Evolutionary conservation across 768 basidiomycete species (phyloP), one percentile per base, ranked within the genome.

Genomic region (Hygrophorus pudorinus): DNA sequence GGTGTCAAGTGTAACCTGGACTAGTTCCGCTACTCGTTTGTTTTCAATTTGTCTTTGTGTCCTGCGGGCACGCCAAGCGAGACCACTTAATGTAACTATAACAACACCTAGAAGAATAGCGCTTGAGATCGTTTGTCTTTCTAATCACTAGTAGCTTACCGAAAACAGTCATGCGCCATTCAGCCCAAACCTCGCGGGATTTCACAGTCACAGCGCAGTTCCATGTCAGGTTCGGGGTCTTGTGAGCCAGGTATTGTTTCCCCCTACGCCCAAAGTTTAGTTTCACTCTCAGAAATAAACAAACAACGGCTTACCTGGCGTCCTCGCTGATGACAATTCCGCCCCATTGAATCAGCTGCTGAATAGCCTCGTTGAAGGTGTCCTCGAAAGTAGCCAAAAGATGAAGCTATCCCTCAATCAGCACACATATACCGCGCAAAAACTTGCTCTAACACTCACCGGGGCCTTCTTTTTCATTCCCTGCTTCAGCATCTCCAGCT

Each of bases 331-430:
- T 68, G 47, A 84, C 66, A 18, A 89, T 71, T 13, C 81, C 79
- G 45, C 81, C 84, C 77, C 80, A 86, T 56, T 78, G 70, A 37
- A 76, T 66, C 42, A 91, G 64, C 53, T 90, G 79, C 50, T 81
- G 77, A 48, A 92, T 78, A 16, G 88, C 88, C 58, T 83, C 79
- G 52, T 79, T 70, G 56, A 86, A 90, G 33, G 80, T 76, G 44
- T 85, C 83, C 55, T 82, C 78, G 54, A 85, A 85, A 16, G 61
- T 59, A 7, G 65, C 64, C 48, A 75, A 61, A 55, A 81, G 64
- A 47, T 73, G 70, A 29, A 72, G 66, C 84, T 85, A 53, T 48
- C 47, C 37, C 49, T 14, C 38, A 28, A 38, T 44, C 13, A 51
- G 54, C 41, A 60, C 40, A 46, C 36, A 47, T 39, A 47, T 47